Conservation (phyloP, 2,329 filamentous ascomycete species). For the Cercospora nicotianae region DNA sequence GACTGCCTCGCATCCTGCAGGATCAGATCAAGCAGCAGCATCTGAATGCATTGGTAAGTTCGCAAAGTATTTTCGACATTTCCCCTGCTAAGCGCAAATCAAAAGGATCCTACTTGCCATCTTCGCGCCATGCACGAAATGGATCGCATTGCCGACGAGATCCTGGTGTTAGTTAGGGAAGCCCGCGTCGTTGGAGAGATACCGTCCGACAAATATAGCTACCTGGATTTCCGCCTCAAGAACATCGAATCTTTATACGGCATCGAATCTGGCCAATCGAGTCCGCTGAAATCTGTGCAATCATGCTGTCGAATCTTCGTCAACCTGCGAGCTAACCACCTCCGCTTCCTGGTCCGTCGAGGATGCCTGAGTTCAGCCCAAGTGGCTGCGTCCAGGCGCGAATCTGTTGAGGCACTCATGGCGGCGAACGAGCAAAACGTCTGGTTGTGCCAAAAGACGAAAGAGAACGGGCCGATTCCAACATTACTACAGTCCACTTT, state of each 20-base stretch:
- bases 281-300: neutral
- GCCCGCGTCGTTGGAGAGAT: neutral
- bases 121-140: neutral
- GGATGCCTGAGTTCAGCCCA: neutral
- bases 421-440: neutral
- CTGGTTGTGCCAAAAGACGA: neutral
- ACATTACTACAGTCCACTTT: neutral
- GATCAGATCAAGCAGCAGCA: neutral
- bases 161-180: neutral
- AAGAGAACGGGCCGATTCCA: neutral
- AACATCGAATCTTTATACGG: neutral
- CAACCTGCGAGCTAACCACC: neutral
- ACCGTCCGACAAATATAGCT: neutral
- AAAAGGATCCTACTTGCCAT: neutral
- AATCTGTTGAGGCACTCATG: neutral
- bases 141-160: neutral
- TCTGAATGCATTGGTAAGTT: neutral
- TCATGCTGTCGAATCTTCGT: neutral
- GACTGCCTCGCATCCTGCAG: neutral
- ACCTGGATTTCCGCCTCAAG: neutral
- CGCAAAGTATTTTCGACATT: neutral
- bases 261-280: neutral
- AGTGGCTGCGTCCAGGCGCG: neutral
- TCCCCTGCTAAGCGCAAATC: neutral
- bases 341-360: neutral